phyloP scores from a whole-genome alignment of 2,329 filamentous ascomycete genomes.

The Neopestalotiopsis clavispora region DNA sequence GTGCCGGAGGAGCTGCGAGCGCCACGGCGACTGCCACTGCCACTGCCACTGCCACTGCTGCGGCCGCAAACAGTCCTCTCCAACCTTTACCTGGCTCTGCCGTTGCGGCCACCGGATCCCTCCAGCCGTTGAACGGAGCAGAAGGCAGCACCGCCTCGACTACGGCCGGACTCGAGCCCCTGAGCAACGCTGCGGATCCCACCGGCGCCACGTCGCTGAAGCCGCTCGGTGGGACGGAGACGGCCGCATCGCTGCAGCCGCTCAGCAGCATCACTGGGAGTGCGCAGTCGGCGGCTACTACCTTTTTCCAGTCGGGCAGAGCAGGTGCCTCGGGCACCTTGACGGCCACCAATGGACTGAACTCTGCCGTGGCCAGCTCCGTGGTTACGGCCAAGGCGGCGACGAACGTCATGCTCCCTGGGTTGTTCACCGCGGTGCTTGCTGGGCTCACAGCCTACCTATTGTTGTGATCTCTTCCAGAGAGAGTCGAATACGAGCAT shows the following conservation, averaged over 20 bases:
- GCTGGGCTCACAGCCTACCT: neutral
- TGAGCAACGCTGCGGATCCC: neutral
- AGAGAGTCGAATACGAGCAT: no score
- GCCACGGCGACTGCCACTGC: neutral
- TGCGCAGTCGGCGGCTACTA: neutral
- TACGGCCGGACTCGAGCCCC: neutral
- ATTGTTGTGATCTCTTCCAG: neutral
- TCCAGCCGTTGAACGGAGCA: constrained; percentile 5
- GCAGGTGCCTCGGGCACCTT: neutral
- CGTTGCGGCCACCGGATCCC: neutral
- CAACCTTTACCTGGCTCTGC: neutral
- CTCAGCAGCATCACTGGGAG: neutral
- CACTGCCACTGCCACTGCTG: neutral
- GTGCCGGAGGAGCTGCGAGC: neutral
- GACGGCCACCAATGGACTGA: neutral
- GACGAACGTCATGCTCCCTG: neutral
- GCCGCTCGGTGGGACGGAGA: constrained; percentile 1
- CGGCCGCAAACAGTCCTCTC: neutral
- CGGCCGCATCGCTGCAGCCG: constrained; percentile 4
- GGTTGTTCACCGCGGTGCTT: neutral
- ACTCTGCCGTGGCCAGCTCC: neutral
- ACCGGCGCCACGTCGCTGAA: neutral
- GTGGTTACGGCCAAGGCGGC: neutral
- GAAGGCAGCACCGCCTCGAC: neutral
- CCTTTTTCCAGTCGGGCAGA: neutral